Conservation (phyloP, 768 basidiomycete species). For the Rhizopogon roseolus region DNA sequence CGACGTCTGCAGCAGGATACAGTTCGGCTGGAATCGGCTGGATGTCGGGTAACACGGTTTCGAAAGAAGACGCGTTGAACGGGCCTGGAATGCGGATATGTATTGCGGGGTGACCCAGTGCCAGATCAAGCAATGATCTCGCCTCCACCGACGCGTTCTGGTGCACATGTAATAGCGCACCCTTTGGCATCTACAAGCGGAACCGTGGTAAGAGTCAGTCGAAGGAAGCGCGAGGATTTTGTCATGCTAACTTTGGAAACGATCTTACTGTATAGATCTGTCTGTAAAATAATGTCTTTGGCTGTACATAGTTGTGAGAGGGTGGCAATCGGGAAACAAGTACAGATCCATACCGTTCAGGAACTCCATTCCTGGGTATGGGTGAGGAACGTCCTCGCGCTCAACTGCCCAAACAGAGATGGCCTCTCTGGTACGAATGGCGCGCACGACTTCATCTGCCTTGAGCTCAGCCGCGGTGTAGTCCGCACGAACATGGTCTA, state of each 20-base stretch:
- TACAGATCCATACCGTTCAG: conserved; percentile 44
- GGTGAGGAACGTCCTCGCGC: conserved; percentile 47
- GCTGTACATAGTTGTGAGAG: conserved; percentile 13
- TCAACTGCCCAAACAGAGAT: conserved; percentile 52
- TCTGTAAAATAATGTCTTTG: conserved; percentile 30
- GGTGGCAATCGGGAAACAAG: not conserved
- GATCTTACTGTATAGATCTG: conserved; percentile 32
- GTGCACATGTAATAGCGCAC: conserved; percentile 40
- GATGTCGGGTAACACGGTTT: conserved; percentile 30
- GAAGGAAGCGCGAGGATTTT: not conserved
- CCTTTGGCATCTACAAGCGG: conserved; percentile 41
- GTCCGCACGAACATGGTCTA: conserved; percentile 31
- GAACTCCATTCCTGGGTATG: conserved; percentile 76
- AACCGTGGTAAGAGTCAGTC: not conserved
- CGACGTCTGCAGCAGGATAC: conserved; percentile 7
- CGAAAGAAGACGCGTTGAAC: conserved; percentile 21
- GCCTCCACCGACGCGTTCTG: conserved; percentile 38
- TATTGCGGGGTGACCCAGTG: conserved; percentile 32
- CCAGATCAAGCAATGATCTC: conserved; percentile 29
- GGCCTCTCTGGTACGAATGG: conserved; percentile 49
- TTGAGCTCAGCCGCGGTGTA: conserved; percentile 37
- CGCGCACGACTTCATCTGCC: conserved; percentile 53
- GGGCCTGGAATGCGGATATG: conserved; percentile 28
- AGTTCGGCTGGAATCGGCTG: conserved; percentile 23
- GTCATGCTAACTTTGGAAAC: conserved; percentile 26